Evolutionary conservation across 2,329 filamentous ascomycete genomes (phyloP).

Genomic region (Tolypocladium tropicale): DNA sequence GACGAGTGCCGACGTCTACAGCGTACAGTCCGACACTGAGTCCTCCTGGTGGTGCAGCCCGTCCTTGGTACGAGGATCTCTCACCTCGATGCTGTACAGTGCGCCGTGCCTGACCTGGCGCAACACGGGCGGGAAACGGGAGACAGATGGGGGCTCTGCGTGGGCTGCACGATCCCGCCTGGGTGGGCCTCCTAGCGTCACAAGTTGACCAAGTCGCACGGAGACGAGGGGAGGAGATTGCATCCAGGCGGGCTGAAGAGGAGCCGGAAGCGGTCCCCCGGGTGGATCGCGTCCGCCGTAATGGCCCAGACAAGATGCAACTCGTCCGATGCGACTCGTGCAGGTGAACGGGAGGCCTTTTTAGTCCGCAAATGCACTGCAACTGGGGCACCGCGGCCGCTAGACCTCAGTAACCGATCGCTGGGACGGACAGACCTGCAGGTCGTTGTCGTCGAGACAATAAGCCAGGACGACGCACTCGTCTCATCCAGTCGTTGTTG

Average conservation of each 20-base stretch:
- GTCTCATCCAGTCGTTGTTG: background rate
- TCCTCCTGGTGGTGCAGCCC: no score
- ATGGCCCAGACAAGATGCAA: background rate
- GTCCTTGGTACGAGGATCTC: background rate
- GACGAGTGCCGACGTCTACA: background rate
- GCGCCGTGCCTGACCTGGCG: background rate
- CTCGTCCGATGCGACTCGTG: background rate
- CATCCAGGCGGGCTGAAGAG: background rate
- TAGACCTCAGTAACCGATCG: background rate
- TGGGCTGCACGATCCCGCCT: background rate
- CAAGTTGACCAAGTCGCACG: background rate
- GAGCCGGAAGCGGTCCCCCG: background rate
- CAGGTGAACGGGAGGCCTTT: background rate
- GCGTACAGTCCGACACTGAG: background rate
- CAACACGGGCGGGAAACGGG: background rate
- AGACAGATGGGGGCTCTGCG: background rate
- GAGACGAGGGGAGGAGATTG: background rate
- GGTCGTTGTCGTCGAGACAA: background rate
- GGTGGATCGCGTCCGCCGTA: background rate
- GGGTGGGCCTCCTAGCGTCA: background rate
- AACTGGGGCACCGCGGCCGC: background rate
- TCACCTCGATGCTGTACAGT: background rate
- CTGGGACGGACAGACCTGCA: background rate
- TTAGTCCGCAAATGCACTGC: background rate
- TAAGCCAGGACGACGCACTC: background rate